Base-by-base conservation (phyloP, 257 asterid species). In the Solanum acaule region DNA sequence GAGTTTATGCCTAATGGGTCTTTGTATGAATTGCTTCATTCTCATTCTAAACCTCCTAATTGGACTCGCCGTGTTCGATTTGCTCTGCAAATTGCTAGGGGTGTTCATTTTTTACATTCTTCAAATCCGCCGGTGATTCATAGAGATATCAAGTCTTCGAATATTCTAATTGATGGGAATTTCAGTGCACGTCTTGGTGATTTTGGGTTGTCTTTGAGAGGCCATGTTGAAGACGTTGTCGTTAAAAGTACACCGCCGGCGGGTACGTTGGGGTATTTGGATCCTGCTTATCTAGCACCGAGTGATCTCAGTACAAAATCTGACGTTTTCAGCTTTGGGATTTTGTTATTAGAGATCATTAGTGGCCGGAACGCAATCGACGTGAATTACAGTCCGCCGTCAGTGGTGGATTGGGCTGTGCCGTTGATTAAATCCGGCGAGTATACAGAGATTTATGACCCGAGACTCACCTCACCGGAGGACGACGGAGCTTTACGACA, bases 291-390 rank as follows among this genome's bases (percentile, higher is more conserved):
- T 88, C 96, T 96, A 23, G 93, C 95, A 76, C 98, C 99, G n/a
- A 94, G 93, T 3, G 99, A 96, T 86, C 94, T 96, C 83, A 95
- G 95, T 92, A 40, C 98, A 38, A 96, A 96, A 34, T 94, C 96
- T 44, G 99, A 96, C 86, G 99, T 96, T 0, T 96, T 95, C 93
- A 96, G 99, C 87, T 96, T 94, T 88, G 99, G 98, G 14, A 94
- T 94, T 63, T 71, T 96, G 5, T 52, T 96, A 85, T 75, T 96
- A 83, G 99, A 96, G 90, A 90, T 96, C 3, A 94, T 96, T 83
- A 95, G 92, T 73, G 99, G 98, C 31, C 89, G 99, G 84, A 92
- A 95, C 9, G 98, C 99, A 2, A 96, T 96, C 86, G 99, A 96
- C 88, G 88, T 96, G 33, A 94, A 92, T 83, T 91, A 90, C 87